phyloP scores from a whole-genome alignment of 257 asterid genomes.

The Nicotiana attenuata region DNA sequence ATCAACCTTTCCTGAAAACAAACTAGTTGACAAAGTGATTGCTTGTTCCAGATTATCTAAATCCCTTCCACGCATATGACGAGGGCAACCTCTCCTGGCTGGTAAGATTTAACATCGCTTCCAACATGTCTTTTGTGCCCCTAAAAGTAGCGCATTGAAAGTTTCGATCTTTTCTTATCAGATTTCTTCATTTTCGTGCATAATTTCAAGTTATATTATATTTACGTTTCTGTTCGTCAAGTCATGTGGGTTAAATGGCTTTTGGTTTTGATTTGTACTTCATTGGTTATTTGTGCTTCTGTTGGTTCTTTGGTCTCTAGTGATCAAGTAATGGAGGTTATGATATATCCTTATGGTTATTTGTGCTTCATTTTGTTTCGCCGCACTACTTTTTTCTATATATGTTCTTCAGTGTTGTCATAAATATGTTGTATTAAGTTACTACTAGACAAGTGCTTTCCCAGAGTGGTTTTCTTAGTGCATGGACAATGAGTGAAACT shows the following conservation, averaged over 20 bases:
- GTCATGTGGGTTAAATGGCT: not conserved
- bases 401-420: too few species aligned
- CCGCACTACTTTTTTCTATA: too few species aligned
- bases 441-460: too few species aligned
- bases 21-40: not conserved
- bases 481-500: too few species aligned
- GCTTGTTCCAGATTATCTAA: constrained; percentile 74
- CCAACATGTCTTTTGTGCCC: not conserved
- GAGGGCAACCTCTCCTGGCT: constrained; percentile 99
- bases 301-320: not conserved
- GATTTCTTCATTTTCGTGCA: not conserved
- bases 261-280: not conserved
- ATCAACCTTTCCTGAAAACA: not conserved
- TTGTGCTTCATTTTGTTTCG: too few species aligned
- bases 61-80: constrained; percentile 91
- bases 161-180: not conserved
- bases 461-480: too few species aligned
- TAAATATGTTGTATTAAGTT: too few species aligned
- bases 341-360: not conserved
- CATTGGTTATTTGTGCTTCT: not conserved
- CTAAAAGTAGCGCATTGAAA: not conserved
- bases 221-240: not conserved
- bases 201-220: not conserved
- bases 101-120: constrained; percentile 38
- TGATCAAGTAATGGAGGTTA: not conserved